Evolutionary conservation across 345 rosid genomes (phyloP).

Genomic region (Ceriops zippeliana): DNA sequence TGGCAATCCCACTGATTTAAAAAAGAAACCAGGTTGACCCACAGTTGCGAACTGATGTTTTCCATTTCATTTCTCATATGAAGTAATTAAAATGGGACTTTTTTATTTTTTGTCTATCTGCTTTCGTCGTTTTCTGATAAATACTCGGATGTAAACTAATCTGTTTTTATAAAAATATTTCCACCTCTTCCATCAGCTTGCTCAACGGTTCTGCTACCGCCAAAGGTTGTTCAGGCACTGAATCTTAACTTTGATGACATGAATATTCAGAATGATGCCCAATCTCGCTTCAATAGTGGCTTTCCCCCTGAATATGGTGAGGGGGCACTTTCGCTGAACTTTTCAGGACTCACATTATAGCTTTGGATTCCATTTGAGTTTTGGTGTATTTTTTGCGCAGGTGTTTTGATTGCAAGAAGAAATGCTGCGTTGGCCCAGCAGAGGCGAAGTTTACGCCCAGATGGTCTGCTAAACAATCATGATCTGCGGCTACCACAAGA

Average conservation of each 20-base stretch:
- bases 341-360: no score
- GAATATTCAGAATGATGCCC: conserved; percentile 5
- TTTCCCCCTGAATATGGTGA: conserved; percentile 36
- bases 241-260: conserved; percentile 15
- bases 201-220: conserved; percentile 10
- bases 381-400: conserved; percentile 20
- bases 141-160: no score
- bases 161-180: no score
- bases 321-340: neutral
- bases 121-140: no score
- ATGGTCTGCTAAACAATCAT: conserved; percentile 19
- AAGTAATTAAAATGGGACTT: no score
- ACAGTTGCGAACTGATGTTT: no score
- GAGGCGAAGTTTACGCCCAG: conserved; percentile 23
- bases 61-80: no score
- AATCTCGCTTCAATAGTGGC: conserved; percentile 21
- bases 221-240: conserved; percentile 25
- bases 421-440: conserved; percentile 26
- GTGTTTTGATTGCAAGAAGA: conserved; percentile 37
- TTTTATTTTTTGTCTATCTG: no score
- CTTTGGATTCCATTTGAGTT: neutral
- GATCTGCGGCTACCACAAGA: conserved; percentile 58
- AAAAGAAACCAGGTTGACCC: conserved; percentile 16
- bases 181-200: neutral
- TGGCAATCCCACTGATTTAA: conserved; percentile 12